Conservation (phyloP, 2,329 filamentous ascomycete species). For the Fusarium sp. region DNA sequence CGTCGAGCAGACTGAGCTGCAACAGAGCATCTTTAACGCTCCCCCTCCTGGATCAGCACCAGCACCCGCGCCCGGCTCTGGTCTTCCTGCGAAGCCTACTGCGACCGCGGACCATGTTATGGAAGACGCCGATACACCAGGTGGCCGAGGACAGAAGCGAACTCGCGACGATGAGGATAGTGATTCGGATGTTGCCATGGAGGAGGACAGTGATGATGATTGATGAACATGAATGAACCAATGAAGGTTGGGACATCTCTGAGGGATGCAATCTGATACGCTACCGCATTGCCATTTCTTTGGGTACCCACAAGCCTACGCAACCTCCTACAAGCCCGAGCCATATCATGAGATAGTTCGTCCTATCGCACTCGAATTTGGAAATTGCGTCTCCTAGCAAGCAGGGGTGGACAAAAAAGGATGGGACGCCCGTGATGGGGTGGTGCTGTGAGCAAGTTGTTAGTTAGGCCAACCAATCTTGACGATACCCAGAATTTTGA, state of each 20-base stretch:
- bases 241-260: slow-evolving; percentile 36
- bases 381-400: slow-evolving; percentile 85
- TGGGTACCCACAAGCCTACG: slow-evolving; percentile 82
- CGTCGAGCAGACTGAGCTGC: slow-evolving; percentile 77
- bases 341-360: slow-evolving; percentile 88
- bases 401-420: slow-evolving; percentile 95
- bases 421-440: slow-evolving; percentile 80
- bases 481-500: slow-evolving; percentile 47
- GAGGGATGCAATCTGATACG: slow-evolving; percentile 25
- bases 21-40: slow-evolving; percentile 84
- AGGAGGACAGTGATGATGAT: slow-evolving; percentile 80
- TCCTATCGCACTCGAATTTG: slow-evolving; percentile 69
- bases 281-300: slow-evolving; percentile 69
- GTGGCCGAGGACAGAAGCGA: slow-evolving; percentile 75
- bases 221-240: slow-evolving; percentile 60
- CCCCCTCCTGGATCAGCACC: slow-evolving; percentile 65
- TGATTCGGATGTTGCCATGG: slow-evolving; percentile 76
- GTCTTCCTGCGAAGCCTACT: slow-evolving; percentile 63
- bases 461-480: slow-evolving; percentile 54
- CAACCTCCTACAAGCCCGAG: slow-evolving; percentile 86
- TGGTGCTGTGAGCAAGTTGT: slow-evolving; percentile 73
- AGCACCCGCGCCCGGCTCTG: slow-evolving; percentile 55
- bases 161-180: slow-evolving; percentile 75
- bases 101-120: slow-evolving; percentile 61
- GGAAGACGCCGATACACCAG: slow-evolving; percentile 66